Percentiles rank a stretch among this genome's conserved stretches.
These are phyloP conservation scores for Fusarium beomiforme DNA, from an alignment of 2,329 filamentous ascomycete genomes.

Conservation along the genomic window DNA sequence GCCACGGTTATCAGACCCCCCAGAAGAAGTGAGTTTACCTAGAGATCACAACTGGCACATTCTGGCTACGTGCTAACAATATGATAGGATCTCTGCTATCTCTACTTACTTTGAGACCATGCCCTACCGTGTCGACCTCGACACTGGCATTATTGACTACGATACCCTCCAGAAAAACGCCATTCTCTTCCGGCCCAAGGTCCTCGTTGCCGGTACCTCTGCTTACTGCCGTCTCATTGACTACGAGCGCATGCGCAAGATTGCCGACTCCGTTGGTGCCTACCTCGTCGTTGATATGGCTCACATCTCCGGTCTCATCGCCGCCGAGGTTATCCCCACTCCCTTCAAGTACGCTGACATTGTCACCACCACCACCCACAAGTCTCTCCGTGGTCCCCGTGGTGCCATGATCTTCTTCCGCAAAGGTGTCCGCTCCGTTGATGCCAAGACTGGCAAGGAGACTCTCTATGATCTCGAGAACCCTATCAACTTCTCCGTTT, in stretches of 20 bases:
- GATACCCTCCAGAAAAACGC: constrained; percentile 91
- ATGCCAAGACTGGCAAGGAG: constrained; percentile 91
- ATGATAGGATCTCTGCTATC: constrained; percentile 83
- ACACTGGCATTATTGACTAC: constrained; percentile 97
- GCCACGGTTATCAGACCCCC: constrained; percentile 97
- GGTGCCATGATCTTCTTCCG: constrained; percentile 99
- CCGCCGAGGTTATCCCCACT: constrained; percentile 90
- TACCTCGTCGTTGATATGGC: constrained; percentile 99
- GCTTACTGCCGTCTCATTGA: constrained; percentile 99
- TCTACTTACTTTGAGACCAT: constrained; percentile 99
- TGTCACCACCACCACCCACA: constrained; percentile 98
- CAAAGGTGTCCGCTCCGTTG: constrained; percentile 90
- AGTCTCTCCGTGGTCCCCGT: constrained; percentile 95
- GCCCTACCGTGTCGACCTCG: constrained; percentile 89
- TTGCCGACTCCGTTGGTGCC: constrained; percentile 90
- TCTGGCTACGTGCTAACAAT: constrained; percentile 5
- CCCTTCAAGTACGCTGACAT: constrained; percentile 94
- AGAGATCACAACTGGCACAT: background rate
- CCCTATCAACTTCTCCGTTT: constrained; percentile 98
- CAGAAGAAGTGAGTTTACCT: constrained; percentile 77
- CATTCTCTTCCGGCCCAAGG: constrained; percentile 91
- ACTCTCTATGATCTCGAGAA: constrained; percentile 92
- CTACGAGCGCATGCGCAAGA: constrained; percentile 95
- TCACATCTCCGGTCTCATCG: constrained; percentile 96
- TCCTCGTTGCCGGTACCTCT: constrained; percentile 95